A percentile compares a stretch with the other conserved stretches of the same genome.
These are phyloP conservation scores for Graphium sp. DNA, from an alignment of 2,329 filamentous ascomycete genomes.

Conservation along the genomic window DNA sequence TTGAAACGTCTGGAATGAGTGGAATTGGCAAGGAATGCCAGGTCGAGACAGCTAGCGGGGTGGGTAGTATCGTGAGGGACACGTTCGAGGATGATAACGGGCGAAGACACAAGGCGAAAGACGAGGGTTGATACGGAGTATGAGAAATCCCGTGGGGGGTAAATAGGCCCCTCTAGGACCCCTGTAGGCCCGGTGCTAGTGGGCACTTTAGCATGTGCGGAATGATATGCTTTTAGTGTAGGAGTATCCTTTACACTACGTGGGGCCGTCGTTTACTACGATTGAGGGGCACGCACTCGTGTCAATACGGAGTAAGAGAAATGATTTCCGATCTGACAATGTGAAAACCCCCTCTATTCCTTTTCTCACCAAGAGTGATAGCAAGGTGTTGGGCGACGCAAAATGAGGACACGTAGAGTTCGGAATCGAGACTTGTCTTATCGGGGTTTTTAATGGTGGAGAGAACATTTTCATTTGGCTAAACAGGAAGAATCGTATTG, in stretches of 20 bases:
- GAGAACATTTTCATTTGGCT: not conserved
- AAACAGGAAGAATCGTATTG: not conserved
- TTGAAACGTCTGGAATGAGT: no score
- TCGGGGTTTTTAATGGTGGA: not conserved
- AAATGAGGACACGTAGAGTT: not conserved
- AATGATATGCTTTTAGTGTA: no score
- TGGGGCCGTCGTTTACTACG: not conserved
- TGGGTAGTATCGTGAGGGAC: no score
- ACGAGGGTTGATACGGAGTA: no score
- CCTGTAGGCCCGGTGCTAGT: not conserved
- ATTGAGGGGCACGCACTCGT: not conserved
- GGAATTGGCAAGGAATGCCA: no score
- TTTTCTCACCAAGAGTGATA: not conserved
- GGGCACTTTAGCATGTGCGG: not conserved
- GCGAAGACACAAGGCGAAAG: no score
- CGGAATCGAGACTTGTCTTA: not conserved
- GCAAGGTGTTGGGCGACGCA: not conserved
- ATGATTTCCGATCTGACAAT: not conserved
- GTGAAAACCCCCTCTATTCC: not conserved
- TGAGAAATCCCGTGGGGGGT: not conserved
- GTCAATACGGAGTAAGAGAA: not conserved
- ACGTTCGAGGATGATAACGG: no score
- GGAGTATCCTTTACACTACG: no score
- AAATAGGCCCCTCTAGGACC: not conserved
- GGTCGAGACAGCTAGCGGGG: no score